Percentiles rank a stretch among this genome's conserved stretches.
Conservation (phyloP, 1,284 basidiomycete genomes). For the Pterulicium gracile region DNA sequence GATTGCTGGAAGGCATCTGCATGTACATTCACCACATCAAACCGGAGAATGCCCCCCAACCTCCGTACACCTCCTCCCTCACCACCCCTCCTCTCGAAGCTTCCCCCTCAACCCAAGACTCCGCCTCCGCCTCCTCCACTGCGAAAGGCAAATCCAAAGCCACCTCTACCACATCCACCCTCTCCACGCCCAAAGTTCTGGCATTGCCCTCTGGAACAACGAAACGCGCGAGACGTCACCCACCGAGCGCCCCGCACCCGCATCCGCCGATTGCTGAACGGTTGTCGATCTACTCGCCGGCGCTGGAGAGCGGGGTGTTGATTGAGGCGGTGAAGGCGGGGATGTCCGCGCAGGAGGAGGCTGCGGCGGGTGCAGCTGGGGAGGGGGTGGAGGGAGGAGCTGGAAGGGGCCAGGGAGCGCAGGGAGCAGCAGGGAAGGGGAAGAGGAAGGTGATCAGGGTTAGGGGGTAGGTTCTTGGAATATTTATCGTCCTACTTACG, state of each 20-base stretch:
- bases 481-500: too few relatives aligned
- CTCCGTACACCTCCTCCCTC: slow-evolving; percentile 41
- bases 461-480: too few relatives aligned
- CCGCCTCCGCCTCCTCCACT: slow-evolving; percentile 15
- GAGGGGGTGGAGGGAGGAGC: slow-evolving; percentile 19
- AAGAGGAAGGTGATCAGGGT: slow-evolving; percentile 74
- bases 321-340: slow-evolving; percentile 73
- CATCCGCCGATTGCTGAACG: slow-evolving; percentile 41
- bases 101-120: slow-evolving; percentile 17
- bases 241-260: slow-evolving; percentile 43
- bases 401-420: slow-evolving; percentile 16
- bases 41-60: slow-evolving; percentile 58
- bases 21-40: slow-evolving; percentile 66
- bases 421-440: slow-evolving; percentile 40
- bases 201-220: slow-evolving; percentile 18
- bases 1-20: slow-evolving; percentile 69
- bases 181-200: slow-evolving; percentile 20
- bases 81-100: slow-evolving; percentile 13
- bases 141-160: slow-evolving; percentile 16
- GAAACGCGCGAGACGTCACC: slow-evolving; percentile 12
- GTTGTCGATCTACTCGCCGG: slow-evolving; percentile 58
- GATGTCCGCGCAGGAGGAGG: slow-evolving; percentile 51
- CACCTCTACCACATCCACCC: slow-evolving; percentile 13
- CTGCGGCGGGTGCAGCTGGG: slow-evolving; percentile 23
- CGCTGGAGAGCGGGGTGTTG: slow-evolving; percentile 59